Evolutionary conservation across 1,284 basidiomycete genomes (phyloP).

Genomic region (Rhodofomes roseus): DNA sequence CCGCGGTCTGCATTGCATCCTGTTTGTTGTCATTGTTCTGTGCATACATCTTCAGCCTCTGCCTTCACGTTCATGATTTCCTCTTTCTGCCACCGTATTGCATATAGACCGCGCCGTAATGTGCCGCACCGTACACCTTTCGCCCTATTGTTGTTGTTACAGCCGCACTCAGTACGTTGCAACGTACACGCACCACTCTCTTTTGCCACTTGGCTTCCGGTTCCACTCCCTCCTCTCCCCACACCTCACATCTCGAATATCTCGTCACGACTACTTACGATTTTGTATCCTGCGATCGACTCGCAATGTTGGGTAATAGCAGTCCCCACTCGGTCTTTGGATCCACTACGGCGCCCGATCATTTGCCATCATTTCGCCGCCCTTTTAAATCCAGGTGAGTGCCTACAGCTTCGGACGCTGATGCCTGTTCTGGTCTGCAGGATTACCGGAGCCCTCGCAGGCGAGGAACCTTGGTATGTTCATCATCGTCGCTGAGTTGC

Average conservation of each 20-base stretch:
- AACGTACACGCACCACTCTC: neutral
- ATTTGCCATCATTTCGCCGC: neutral
- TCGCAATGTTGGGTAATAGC: conserved; percentile 1
- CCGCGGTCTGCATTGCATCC: conserved; percentile 2
- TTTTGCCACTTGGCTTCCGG: neutral
- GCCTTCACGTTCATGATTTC: neutral
- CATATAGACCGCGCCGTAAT: neutral
- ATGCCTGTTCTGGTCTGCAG: no score
- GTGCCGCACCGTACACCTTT: conserved; percentile 1
- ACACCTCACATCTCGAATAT: neutral
- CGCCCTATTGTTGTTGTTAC: conserved; percentile 1
- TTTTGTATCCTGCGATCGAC: neutral
- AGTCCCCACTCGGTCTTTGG: neutral
- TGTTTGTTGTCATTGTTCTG: conserved; percentile 2
- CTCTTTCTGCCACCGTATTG: neutral
- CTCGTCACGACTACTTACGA: conserved; percentile 1
- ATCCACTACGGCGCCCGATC: neutral
- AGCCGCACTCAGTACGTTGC: neutral
- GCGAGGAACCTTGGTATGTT: no score
- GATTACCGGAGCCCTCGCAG: no score
- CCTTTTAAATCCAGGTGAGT: no score
- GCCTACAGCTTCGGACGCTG: no score
- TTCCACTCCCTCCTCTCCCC: neutral
- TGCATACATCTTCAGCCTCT: neutral
- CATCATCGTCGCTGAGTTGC: no score